Percentiles rank a stretch among this genome's conserved stretches.
Evolutionary conservation across 139 green algal species (phyloP).

Genomic region (Chlorella sorokiniana): DNA sequence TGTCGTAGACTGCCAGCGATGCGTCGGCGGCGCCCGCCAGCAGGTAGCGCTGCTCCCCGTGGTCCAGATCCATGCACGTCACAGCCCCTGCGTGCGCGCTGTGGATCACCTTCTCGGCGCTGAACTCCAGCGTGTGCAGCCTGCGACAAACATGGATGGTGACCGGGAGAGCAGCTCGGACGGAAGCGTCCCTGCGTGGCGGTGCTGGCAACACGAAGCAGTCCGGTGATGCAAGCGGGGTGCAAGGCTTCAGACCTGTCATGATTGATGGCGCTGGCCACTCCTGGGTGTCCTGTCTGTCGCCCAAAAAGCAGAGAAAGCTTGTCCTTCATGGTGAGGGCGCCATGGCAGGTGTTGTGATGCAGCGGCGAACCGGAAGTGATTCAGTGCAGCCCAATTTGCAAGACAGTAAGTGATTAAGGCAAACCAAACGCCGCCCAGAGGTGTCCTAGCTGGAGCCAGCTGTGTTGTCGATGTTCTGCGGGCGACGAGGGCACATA

Average conservation of each 20-base stretch:
- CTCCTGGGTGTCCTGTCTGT: background rate
- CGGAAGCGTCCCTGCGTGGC: background rate
- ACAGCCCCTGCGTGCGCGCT: constrained; percentile 51
- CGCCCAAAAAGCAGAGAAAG: background rate
- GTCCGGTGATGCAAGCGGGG: background rate
- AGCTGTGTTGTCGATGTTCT: too few relatives aligned
- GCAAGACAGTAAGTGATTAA: too few relatives aligned
- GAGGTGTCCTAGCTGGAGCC: too few relatives aligned
- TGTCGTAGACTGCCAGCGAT: constrained; percentile 65
- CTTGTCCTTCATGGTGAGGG: background rate
- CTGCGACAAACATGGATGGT: background rate
- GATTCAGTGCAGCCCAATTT: too few relatives aligned
- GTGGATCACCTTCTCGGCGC: constrained; percentile 14
- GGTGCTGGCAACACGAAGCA: background rate
- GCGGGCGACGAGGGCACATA: too few relatives aligned
- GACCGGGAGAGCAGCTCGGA: background rate
- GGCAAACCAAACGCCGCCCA: too few relatives aligned
- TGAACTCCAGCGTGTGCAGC: constrained; percentile 24
- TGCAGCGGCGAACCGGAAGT: too few relatives aligned
- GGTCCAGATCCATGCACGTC: constrained; percentile 66
- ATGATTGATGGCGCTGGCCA: background rate
- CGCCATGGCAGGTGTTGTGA: too few relatives aligned
- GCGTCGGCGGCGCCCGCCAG: constrained; percentile 51
- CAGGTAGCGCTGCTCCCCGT: constrained; percentile 73
- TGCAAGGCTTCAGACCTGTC: background rate